A percentile compares a stretch with the other conserved stretches of the same genome.
phyloP scores from a whole-genome alignment of 306 rosid species.

The Trifolium repens region DNA sequence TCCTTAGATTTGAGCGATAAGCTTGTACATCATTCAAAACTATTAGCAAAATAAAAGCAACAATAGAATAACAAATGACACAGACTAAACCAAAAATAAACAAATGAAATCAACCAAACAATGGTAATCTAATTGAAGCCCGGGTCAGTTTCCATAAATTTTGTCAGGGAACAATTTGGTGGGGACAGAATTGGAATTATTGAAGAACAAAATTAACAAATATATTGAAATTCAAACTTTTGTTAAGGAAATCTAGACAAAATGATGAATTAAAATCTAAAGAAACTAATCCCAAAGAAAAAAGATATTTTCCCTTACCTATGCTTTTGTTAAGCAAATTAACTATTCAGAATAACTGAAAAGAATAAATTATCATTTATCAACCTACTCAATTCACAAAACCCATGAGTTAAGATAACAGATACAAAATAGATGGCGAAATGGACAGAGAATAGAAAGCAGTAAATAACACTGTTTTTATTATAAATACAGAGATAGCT shows the following conservation, averaged over 20 bases:
- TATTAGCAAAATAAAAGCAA: constrained; percentile 14
- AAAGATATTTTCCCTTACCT: neutral
- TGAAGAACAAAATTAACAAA: no score
- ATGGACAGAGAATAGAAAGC: neutral
- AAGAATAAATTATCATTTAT: no score
- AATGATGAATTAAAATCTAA: neutral
- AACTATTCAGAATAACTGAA: neutral
- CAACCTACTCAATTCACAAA: neutral
- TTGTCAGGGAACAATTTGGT: no score
- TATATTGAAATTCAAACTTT: no score
- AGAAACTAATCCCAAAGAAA: neutral
- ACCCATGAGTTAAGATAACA: neutral
- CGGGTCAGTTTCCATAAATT: no score
- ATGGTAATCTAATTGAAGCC: no score
- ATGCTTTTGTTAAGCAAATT: neutral
- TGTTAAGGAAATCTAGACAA: neutral
- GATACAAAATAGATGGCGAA: neutral
- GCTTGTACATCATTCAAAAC: constrained; percentile 56
- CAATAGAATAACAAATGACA: constrained; percentile 8
- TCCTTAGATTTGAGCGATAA: constrained; percentile 86
- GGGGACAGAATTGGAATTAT: no score
- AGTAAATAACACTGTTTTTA: neutral
- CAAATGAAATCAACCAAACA: no score
- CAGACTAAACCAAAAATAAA: neutral
- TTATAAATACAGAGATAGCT: neutral